A percentile compares a stretch with the other conserved stretches of the same genome.
Evolutionary conservation across 208 protist genomes (phyloP).

Genomic region (Trypanosoma lewisi): DNA sequence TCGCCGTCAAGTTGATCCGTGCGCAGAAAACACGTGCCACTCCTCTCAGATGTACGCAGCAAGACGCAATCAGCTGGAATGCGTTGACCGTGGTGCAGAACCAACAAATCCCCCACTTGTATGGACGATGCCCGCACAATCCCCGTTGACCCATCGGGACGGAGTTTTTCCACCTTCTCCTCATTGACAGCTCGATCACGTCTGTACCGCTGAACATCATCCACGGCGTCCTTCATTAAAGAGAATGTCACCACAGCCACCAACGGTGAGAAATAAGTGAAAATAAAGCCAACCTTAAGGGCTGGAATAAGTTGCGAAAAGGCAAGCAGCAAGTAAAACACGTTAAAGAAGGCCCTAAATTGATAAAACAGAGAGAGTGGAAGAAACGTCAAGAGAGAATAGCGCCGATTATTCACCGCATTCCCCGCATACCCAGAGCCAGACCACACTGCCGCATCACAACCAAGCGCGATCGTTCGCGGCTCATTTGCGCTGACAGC

Average conservation of each 20-base stretch:
- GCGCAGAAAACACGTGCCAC: constrained; percentile 95
- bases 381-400: constrained; percentile 77
- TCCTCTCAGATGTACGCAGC: constrained; percentile 94
- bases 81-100: constrained; percentile 91
- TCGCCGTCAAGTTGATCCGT: constrained; percentile 99
- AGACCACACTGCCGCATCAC: constrained; percentile 35
- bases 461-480: constrained; percentile 56
- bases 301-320: constrained; percentile 76
- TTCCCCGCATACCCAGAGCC: constrained; percentile 55
- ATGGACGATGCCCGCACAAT: constrained; percentile 81
- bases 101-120: constrained; percentile 93
- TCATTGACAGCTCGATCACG: constrained; percentile 86
- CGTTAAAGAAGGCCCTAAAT: constrained; percentile 81
- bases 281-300: constrained; percentile 91
- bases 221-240: constrained; percentile 92
- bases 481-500: constrained; percentile 27
- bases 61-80: constrained; percentile 97
- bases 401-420: constrained; percentile 81
- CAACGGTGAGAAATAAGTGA: constrained; percentile 95
- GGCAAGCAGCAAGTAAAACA: constrained; percentile 87
- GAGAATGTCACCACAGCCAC: constrained; percentile 90
- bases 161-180: constrained; percentile 68
- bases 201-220: constrained; percentile 93
- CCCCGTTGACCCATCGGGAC: constrained; percentile 39
- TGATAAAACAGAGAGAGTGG: constrained; percentile 74